Evolutionary conservation across 495 filamentous ascomycete species (phyloP).

Genomic region (Aspergillus egyptiacus): DNA sequence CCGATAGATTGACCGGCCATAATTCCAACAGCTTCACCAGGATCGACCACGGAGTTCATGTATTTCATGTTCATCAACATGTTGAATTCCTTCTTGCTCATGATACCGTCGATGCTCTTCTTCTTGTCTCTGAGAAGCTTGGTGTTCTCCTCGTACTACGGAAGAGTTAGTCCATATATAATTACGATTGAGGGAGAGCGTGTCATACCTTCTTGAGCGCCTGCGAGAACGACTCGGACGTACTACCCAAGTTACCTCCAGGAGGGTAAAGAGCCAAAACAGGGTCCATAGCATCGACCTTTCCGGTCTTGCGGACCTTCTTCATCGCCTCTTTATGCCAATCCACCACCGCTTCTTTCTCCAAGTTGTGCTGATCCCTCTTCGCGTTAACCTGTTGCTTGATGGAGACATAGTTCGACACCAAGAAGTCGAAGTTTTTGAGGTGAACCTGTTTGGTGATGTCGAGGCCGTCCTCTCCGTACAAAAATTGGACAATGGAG

Average conservation of each 20-base stretch:
- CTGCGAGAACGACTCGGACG: slow-evolving; percentile 78
- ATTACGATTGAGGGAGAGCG: background rate
- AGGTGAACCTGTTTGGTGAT: slow-evolving; percentile 92
- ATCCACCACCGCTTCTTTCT: slow-evolving; percentile 41
- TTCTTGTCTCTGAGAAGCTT: slow-evolving; percentile 75
- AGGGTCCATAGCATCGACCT: slow-evolving; percentile 67
- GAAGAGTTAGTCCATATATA: slow-evolving; percentile 20
- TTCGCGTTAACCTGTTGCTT: slow-evolving; percentile 47
- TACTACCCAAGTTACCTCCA: slow-evolving; percentile 70
- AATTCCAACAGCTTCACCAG: slow-evolving; percentile 96
- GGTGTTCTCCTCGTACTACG: slow-evolving; percentile 69
- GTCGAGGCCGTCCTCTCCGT: slow-evolving; percentile 93
- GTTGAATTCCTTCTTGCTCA: slow-evolving; percentile 71
- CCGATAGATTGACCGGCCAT: slow-evolving; percentile 95
- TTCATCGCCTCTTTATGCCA: slow-evolving; percentile 76
- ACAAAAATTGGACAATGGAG: slow-evolving; percentile 88
- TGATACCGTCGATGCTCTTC: slow-evolving; percentile 44
- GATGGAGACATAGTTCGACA: slow-evolving; percentile 64
- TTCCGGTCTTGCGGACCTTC: slow-evolving; percentile 62
- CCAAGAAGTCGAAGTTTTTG: slow-evolving; percentile 81
- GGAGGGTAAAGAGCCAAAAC: slow-evolving; percentile 69
- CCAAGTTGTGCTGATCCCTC: slow-evolving; percentile 46
- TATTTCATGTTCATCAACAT: slow-evolving; percentile 86
- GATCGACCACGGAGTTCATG: slow-evolving; percentile 85
- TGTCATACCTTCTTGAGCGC: slow-evolving; percentile 48